Evolutionary conservation across 306 rosid species (phyloP).

Genomic region (Gastrolobium bilobum): DNA sequence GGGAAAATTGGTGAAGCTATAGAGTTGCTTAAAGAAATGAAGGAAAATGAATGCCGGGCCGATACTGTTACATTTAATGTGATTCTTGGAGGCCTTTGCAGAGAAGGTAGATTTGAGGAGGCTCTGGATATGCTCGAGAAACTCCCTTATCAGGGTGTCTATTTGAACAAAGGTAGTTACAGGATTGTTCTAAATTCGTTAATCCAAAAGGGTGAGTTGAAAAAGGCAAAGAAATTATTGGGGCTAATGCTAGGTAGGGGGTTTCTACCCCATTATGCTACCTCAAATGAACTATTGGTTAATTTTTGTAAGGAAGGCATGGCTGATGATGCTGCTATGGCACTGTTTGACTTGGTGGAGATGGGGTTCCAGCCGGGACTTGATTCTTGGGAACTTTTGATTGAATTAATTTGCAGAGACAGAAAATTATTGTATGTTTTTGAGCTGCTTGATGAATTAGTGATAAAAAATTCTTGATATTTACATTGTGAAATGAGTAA

Average conservation of each 20-base stretch:
- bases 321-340: slow-evolving; percentile 70
- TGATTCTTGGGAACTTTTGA: slow-evolving; percentile 75
- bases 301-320: slow-evolving; percentile 74
- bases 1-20: slow-evolving; percentile 69
- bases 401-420: slow-evolving; percentile 74
- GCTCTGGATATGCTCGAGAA: slow-evolving; percentile 78
- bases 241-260: slow-evolving; percentile 79
- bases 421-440: slow-evolving; percentile 67
- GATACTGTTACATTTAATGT: slow-evolving; percentile 80
- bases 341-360: slow-evolving; percentile 68
- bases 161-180: slow-evolving; percentile 82
- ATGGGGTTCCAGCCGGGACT: slow-evolving; percentile 78
- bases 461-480: slow-evolving; percentile 44
- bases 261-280: slow-evolving; percentile 80
- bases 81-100: slow-evolving; percentile 80
- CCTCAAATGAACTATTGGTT: slow-evolving; percentile 80
- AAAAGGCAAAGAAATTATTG: slow-evolving; percentile 67
- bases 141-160: slow-evolving; percentile 81
- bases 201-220: slow-evolving; percentile 66
- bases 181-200: slow-evolving; percentile 82
- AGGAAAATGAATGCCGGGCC: slow-evolving; percentile 62
- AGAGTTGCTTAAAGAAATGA: slow-evolving; percentile 79
- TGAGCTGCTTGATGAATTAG: slow-evolving; percentile 78
- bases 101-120: slow-evolving; percentile 72
- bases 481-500: not conserved